phyloP scores from a whole-genome alignment of 2,329 filamentous ascomycete species.

The Apiospora saccharicola region DNA sequence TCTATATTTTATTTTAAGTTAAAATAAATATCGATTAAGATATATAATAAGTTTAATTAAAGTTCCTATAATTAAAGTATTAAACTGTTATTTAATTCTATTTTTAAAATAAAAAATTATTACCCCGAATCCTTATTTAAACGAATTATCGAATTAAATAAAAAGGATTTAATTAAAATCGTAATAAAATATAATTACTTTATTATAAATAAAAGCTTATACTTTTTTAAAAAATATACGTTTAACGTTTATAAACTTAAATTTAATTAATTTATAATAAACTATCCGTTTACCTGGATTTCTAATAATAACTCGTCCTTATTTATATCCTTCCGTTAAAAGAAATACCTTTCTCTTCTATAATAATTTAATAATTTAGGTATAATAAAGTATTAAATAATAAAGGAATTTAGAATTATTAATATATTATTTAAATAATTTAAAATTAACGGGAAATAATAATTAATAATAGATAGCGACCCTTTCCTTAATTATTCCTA shows the following conservation, averaged over 20 bases:
- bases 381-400: neutral
- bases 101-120: no score
- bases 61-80: neutral
- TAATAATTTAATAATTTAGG: neutral
- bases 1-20: neutral
- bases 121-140: no score
- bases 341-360: neutral
- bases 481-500: neutral
- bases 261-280: neutral
- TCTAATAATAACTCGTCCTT: neutral
- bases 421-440: neutral
- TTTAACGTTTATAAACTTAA: neutral
- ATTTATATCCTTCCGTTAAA: neutral
- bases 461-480: neutral
- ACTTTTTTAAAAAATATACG: neutral
- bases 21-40: neutral
- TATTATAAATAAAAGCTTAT: neutral
- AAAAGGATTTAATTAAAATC: neutral
- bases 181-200: neutral
- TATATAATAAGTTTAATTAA: neutral
- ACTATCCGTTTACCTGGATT: neutral
- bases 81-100: neutral
- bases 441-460: neutral
- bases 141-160: neutral
- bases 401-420: neutral